Conservation (phyloP, 495 filamentous ascomycete species). For the Aspergillus conjunctus region DNA sequence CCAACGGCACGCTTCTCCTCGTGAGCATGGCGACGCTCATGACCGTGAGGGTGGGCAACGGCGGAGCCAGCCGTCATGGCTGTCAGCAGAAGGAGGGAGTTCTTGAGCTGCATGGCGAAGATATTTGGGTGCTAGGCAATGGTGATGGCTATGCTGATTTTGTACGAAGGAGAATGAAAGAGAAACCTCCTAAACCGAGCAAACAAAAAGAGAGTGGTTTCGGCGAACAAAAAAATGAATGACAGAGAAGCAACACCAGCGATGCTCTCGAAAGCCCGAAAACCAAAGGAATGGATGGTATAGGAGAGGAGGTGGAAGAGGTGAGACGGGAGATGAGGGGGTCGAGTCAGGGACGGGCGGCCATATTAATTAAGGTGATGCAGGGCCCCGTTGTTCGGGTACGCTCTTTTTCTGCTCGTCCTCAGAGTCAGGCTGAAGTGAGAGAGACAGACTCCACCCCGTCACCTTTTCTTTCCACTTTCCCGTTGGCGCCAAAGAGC, state of each 20-base stretch:
- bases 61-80: conserved; percentile 47
- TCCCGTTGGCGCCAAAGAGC: conserved; percentile 5
- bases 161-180: conserved; percentile 5
- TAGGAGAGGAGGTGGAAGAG: conserved; percentile 18
- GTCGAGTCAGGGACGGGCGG: conserved; percentile 17
- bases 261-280: conserved; percentile 23
- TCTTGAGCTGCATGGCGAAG: conserved; percentile 47
- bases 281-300: conserved; percentile 28
- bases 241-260: conserved; percentile 32
- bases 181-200: conserved; percentile 13
- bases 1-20: conserved; percentile 47
- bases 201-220: conserved; percentile 23
- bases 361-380: conserved; percentile 8
- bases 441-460: too few relatives aligned
- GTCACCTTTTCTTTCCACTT: too few relatives aligned
- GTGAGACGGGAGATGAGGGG: conserved; percentile 27
- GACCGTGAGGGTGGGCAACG: conserved; percentile 47
- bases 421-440: too few relatives aligned
- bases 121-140: conserved; percentile 6
- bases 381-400: background rate
- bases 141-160: conserved; percentile 5
- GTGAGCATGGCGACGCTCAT: conserved; percentile 50
- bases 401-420: too few relatives aligned
- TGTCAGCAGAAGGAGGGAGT: conserved; percentile 41
- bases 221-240: conserved; percentile 25